These are phyloP conservation scores for Theobroma grandiflorum DNA, from an alignment of 441 rosid genomes.

Conservation along the genomic window DNA sequence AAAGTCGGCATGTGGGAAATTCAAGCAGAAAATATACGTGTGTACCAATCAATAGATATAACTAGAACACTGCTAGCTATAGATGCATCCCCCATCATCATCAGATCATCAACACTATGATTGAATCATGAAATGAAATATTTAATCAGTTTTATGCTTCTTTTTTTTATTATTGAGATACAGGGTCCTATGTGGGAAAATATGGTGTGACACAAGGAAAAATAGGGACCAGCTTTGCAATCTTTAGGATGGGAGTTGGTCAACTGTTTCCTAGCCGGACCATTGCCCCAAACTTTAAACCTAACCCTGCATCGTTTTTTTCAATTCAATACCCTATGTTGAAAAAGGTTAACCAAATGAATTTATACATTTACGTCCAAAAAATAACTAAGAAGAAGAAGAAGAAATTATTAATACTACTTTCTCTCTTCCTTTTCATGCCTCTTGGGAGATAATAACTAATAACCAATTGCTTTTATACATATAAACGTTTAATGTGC, in stretches of 20 bases:
- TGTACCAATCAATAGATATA: constrained; percentile 26
- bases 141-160: not conserved
- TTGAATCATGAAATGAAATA: constrained; percentile 10
- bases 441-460: no score
- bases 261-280: constrained; percentile 30
- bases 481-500: no score
- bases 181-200: not conserved
- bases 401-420: not conserved
- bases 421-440: no score
- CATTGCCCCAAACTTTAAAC: not conserved
- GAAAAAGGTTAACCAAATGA: not conserved
- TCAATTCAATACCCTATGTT: not conserved
- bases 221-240: constrained; percentile 28
- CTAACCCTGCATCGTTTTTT: not conserved
- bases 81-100: constrained; percentile 15
- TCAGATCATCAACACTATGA: constrained; percentile 9
- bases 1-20: constrained; percentile 26
- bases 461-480: no score
- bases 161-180: not conserved
- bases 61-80: not conserved
- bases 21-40: constrained; percentile 4
- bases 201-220: not conserved
- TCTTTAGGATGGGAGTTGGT: constrained; percentile 27
- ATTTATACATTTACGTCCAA: not conserved
- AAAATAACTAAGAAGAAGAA: not conserved